A percentile compares a stretch with the other conserved stretches of the same genome.
Evolutionary conservation across 2,329 filamentous ascomycete genomes (phyloP).

Genomic region (Aspergillus sp.): DNA sequence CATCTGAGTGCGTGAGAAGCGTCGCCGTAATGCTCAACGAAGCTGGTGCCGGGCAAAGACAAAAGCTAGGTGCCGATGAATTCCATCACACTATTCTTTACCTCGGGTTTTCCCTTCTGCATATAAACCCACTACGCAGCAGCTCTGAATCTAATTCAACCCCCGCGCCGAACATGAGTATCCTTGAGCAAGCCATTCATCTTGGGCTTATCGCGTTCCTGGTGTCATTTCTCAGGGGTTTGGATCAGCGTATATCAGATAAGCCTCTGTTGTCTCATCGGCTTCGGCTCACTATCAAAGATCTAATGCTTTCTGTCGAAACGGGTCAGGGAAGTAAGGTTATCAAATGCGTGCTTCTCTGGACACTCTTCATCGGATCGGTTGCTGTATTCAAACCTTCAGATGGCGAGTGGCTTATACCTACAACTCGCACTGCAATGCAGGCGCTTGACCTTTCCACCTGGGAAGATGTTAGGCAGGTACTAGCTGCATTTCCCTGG

Average conservation of each 20-base stretch:
- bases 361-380: neutral
- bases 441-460: neutral
- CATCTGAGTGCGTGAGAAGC: neutral
- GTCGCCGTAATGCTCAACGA: neutral
- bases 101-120: neutral
- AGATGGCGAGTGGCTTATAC: slow-evolving; percentile 4
- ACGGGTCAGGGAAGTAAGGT: neutral
- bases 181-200: neutral
- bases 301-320: neutral
- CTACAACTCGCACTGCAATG: neutral
- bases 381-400: neutral
- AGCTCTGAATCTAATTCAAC: no score
- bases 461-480: neutral
- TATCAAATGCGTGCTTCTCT: neutral
- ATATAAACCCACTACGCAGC: neutral
- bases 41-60: neutral
- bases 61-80: neutral
- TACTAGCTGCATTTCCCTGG: slow-evolving; percentile 1
- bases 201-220: slow-evolving; percentile 1
- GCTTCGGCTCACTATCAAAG: neutral
- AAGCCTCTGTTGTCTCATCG: neutral
- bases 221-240: neutral
- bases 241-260: slow-evolving; percentile 1
- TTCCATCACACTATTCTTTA: neutral
- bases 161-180: neutral